phyloP scores from a whole-genome alignment of 1,139 yeast genomes.

The Kodamaea alishanica region DNA sequence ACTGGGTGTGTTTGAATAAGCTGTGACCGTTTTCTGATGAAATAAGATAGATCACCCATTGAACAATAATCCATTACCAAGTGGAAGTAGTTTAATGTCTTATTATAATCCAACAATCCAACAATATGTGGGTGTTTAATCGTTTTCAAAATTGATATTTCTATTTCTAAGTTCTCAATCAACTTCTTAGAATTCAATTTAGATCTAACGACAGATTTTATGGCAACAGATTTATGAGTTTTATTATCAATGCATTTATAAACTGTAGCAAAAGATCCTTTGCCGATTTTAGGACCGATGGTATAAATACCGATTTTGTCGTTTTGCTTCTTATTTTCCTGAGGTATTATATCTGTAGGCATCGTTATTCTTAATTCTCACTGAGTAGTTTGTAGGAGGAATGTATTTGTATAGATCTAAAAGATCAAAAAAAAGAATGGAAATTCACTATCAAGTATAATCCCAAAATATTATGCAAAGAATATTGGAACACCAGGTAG shows the following conservation, averaged over 20 bases:
- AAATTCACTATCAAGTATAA: no score
- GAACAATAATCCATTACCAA: constrained; percentile 97
- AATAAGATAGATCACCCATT: constrained; percentile 85
- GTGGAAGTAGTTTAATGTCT: constrained; percentile 77
- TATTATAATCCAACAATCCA: constrained; percentile 74
- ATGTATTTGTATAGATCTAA: background rate
- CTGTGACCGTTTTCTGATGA: constrained; percentile 74
- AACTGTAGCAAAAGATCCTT: constrained; percentile 93
- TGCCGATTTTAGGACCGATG: constrained; percentile 77
- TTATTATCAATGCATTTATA: constrained; percentile 49
- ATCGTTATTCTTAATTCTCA: no score
- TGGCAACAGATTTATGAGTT: constrained; percentile 66
- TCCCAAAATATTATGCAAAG: no score
- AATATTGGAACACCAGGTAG: no score
- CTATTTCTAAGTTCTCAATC: constrained; percentile 85
- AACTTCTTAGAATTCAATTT: constrained; percentile 82
- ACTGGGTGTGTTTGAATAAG: constrained; percentile 75
- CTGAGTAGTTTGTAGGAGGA: background rate
- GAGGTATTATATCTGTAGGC: no score
- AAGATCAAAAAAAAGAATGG: background rate
- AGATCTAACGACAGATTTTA: constrained; percentile 81
- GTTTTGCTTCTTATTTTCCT: constrained; percentile 1
- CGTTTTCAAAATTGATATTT: constrained; percentile 78
- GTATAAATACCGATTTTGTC: constrained; percentile 42
- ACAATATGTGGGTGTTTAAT: constrained; percentile 94